Base-by-base conservation (phyloP, 768 basidiomycete species). In the Auricularia cornea region DNA sequence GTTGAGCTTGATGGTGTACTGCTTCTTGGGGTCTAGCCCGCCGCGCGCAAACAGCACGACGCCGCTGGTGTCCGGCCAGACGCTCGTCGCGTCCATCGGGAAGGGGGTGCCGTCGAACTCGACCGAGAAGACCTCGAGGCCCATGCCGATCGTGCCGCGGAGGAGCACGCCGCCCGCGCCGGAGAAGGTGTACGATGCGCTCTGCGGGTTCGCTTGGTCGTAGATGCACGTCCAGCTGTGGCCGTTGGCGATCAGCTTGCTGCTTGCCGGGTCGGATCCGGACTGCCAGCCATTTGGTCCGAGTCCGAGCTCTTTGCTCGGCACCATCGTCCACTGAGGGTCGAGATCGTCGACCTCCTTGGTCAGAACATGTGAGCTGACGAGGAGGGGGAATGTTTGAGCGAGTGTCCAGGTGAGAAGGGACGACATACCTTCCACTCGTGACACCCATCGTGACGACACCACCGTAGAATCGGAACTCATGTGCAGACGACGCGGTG, bases 171-270 rank as follows among this genome's bases (percentile, higher is more conserved):
- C 44, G 20, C 44, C 44, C 20, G 44, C 44, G 44, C 44, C 44
- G 23, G 44, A 12, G 44, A 48, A 48, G 11, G 44, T 48, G 44
- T 48, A 48, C 20, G 44, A 20, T 12, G 44, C 44, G 16, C 20
- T 48, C 20, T 61, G 35, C 4, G 48, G 20, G 30, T 41, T 48
- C 3, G n/a, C 60, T 30, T 48, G 40, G n/a, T 44, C 40, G 31
- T 61, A 61, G 40, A 61, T 61, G 60, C 60, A 61, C 33, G 60
- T 44, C 38, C 41, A 61, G 23, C 48, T 61, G 26, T 61, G 38
- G 18, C 38, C 41, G 26, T 61, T 48, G 38, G 23, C 29, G 60
- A 61, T 48, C 20, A 48, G 44, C 11, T 48, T 12, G 44, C 20
- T 23, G 6, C 20, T 48, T 1, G 10, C 16, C 16, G 23, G 20